These are phyloP conservation scores for Fusarium zealandicum DNA, from an alignment of 2,329 filamentous ascomycete species.

Conservation along the genomic window DNA sequence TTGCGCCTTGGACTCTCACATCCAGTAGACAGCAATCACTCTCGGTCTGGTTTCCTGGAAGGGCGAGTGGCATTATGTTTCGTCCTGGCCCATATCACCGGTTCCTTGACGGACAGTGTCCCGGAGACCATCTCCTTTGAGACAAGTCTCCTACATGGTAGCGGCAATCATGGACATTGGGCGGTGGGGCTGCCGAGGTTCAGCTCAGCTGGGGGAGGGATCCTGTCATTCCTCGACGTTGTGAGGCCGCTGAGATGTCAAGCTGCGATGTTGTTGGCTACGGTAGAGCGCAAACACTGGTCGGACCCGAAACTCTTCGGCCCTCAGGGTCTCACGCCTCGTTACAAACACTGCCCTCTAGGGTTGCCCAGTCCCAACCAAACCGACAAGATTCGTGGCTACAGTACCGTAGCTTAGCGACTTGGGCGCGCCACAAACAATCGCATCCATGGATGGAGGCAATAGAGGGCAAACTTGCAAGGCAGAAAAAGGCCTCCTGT, in stretches of 20 bases:
- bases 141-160: conserved; percentile 19
- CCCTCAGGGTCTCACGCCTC: conserved; percentile 8
- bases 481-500: conserved; percentile 23
- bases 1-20: conserved; percentile 16
- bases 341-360: conserved; percentile 11
- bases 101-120: conserved; percentile 7
- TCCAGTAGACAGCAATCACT: conserved; percentile 11
- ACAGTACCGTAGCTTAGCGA: not conserved
- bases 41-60: conserved; percentile 16
- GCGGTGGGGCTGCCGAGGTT: conserved; percentile 25
- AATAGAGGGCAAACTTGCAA: conserved; percentile 11
- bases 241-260: conserved; percentile 16
- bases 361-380: conserved; percentile 7
- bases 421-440: conserved; percentile 24
- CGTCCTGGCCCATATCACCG: conserved; percentile 22
- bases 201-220: not conserved
- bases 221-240: conserved; percentile 30
- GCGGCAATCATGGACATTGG: conserved; percentile 15
- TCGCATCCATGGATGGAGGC: too few relatives aligned
- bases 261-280: conserved; percentile 7
- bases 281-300: conserved; percentile 1
- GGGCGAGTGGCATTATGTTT: conserved; percentile 5
- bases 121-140: conserved; percentile 33
- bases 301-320: conserved; percentile 33
- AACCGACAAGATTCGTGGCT: not conserved